phyloP scores from a whole-genome alignment of 2,329 filamentous ascomycete species.

The Exophiala oligosperma region DNA sequence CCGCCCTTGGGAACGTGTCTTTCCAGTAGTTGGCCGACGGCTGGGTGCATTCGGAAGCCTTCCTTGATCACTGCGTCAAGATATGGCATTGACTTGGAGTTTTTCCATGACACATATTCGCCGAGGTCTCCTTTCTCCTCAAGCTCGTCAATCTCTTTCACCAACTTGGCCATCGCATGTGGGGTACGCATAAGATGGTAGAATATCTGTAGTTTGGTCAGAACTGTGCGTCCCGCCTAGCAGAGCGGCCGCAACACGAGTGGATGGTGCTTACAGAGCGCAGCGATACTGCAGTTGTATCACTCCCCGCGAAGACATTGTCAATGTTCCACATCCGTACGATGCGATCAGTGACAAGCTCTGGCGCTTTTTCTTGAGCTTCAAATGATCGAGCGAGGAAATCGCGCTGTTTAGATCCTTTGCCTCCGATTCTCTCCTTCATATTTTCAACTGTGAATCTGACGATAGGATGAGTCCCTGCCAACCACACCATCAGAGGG shows the following conservation, averaged over 20 bases:
- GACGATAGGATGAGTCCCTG: conserved; percentile 69
- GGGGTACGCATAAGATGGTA: conserved; percentile 50
- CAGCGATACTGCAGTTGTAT: conserved; percentile 17
- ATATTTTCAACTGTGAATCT: conserved; percentile 67
- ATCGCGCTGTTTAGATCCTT: background rate
- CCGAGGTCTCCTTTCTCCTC: conserved; percentile 3
- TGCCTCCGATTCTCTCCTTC: conserved; percentile 57
- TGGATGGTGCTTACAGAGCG: background rate
- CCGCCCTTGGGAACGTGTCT: conserved; percentile 35
- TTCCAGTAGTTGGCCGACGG: conserved; percentile 34
- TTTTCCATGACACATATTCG: conserved; percentile 1
- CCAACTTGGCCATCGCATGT: conserved; percentile 1
- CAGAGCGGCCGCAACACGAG: too few species aligned
- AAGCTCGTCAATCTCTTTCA: conserved; percentile 8
- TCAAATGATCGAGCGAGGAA: background rate
- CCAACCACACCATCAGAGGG: conserved; percentile 54
- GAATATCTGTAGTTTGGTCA: background rate
- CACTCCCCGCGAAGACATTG: conserved; percentile 15
- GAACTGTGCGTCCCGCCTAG: too few species aligned
- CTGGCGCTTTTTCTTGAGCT: background rate
- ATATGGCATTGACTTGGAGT: conserved; percentile 66
- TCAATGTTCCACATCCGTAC: background rate
- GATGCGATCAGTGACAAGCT: background rate
- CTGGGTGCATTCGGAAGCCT: conserved; percentile 37
- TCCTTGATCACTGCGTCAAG: conserved; percentile 47